phyloP scores from a whole-genome alignment of 129 eudicot species.

The Silybum marianum region DNA sequence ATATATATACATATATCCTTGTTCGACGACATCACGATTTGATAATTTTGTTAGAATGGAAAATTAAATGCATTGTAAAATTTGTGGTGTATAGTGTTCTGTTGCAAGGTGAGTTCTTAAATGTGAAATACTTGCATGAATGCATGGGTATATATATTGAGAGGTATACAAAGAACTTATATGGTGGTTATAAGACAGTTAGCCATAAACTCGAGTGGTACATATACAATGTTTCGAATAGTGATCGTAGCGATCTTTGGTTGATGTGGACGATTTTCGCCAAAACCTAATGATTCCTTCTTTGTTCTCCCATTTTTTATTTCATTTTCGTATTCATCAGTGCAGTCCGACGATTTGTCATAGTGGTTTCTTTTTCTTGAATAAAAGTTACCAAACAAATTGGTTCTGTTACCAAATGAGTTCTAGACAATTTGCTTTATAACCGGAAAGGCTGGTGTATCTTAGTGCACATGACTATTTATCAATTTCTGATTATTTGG shows the following conservation, averaged over 20 bases:
- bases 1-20: too few relatives aligned
- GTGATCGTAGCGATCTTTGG: neutral
- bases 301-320: neutral
- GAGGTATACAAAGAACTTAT: neutral
- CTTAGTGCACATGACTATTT: neutral
- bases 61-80: too few relatives aligned
- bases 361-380: neutral
- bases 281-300: neutral
- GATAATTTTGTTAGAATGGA: too few relatives aligned
- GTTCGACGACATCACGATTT: too few relatives aligned
- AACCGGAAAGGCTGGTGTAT: neutral
- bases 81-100: too few relatives aligned
- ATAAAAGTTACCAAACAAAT: neutral
- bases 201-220: neutral
- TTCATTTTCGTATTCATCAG: neutral
- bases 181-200: neutral
- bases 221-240: neutral
- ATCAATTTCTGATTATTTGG: neutral
- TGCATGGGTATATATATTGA: too few relatives aligned
- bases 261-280: neutral
- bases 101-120: too few relatives aligned
- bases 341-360: neutral
- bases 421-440: neutral
- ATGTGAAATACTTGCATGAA: too few relatives aligned
- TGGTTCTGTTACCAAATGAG: neutral